A percentile compares a stretch with the other conserved stretches of the same genome.
These are phyloP conservation scores for Monosporascus sp. DNA, from an alignment of 2,329 filamentous ascomycete species.

Conservation along the genomic window DNA sequence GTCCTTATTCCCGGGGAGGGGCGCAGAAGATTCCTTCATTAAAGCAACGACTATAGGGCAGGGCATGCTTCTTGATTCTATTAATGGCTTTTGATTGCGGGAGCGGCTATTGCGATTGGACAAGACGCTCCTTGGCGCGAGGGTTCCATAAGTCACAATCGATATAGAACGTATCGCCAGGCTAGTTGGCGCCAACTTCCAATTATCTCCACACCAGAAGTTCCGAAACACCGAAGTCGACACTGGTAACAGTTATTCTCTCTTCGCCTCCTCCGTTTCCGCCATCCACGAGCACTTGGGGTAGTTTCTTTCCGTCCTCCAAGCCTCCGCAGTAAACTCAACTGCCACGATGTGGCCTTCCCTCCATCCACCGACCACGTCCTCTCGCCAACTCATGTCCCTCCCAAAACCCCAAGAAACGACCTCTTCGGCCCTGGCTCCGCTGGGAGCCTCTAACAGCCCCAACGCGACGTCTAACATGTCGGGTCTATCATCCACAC, in stretches of 20 bases:
- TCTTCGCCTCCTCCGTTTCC: conserved; percentile 11
- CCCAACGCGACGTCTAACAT: conserved; percentile 41
- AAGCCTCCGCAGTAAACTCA: conserved; percentile 30
- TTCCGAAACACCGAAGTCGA: neutral
- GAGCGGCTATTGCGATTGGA: too few species aligned
- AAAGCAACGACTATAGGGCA: too few species aligned
- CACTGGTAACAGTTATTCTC: neutral
- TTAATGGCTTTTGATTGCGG: too few species aligned
- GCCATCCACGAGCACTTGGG: conserved; percentile 28
- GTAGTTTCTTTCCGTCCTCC: conserved; percentile 27
- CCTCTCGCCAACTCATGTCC: conserved; percentile 23
- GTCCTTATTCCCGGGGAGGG: too few species aligned
- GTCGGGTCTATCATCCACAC: conserved; percentile 30
- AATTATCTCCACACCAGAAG: too few species aligned
- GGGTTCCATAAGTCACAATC: too few species aligned
- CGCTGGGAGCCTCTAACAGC: conserved; percentile 36
- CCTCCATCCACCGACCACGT: conserved; percentile 37
- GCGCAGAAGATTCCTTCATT: too few species aligned
- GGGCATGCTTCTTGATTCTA: too few species aligned
- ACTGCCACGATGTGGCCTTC: conserved; percentile 26
- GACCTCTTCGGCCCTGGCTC: conserved; percentile 40
- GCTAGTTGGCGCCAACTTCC: too few species aligned
- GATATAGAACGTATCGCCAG: too few species aligned
- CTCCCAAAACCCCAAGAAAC: conserved; percentile 38
- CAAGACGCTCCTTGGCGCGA: too few species aligned